Conservation (phyloP, 768 basidiomycete species). For the Amanita pallidorosea region DNA sequence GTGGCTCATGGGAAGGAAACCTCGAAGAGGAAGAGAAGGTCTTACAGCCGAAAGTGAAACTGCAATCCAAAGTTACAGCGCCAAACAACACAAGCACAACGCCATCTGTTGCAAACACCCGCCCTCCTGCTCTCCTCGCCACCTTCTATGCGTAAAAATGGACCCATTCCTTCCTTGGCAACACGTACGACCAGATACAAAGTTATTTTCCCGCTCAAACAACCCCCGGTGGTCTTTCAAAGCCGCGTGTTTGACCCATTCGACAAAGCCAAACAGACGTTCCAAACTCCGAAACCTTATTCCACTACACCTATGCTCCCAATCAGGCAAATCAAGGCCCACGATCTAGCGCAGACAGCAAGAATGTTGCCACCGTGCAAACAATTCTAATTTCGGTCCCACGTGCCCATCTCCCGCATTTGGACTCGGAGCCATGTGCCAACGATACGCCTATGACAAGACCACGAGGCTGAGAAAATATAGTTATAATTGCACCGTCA, state of each 20-base stretch:
- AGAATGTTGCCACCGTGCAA: background rate
- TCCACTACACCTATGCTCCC: conserved; percentile 9
- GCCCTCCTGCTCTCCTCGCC: background rate
- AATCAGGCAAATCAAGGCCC: conserved; percentile 2
- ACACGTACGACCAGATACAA: background rate
- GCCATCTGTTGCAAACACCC: conserved; percentile 29
- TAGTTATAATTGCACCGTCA: background rate
- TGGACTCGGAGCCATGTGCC: too few relatives aligned
- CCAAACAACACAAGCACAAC: conserved; percentile 31
- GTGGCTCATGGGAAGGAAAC: conserved; percentile 14
- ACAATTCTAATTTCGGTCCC: too few relatives aligned
- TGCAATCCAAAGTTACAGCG: conserved; percentile 24
- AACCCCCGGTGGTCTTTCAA: background rate
- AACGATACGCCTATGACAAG: background rate
- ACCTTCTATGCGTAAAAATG: background rate
- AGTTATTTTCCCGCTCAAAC: background rate
- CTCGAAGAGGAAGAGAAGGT: conserved; percentile 14
- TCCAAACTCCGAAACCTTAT: conserved; percentile 21
- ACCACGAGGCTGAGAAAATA: background rate
- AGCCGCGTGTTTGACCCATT: conserved; percentile 6
- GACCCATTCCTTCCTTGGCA: background rate
- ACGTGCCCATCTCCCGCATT: too few relatives aligned
- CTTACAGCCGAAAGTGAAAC: conserved; percentile 21
- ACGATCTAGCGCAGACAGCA: background rate
- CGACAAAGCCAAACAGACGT: conserved; percentile 11